A percentile compares a stretch with the other conserved stretches of the same genome.
These are phyloP conservation scores for Dendrobium catenatum DNA, from an alignment of 106 monocot species.

Conservation along the genomic window DNA sequence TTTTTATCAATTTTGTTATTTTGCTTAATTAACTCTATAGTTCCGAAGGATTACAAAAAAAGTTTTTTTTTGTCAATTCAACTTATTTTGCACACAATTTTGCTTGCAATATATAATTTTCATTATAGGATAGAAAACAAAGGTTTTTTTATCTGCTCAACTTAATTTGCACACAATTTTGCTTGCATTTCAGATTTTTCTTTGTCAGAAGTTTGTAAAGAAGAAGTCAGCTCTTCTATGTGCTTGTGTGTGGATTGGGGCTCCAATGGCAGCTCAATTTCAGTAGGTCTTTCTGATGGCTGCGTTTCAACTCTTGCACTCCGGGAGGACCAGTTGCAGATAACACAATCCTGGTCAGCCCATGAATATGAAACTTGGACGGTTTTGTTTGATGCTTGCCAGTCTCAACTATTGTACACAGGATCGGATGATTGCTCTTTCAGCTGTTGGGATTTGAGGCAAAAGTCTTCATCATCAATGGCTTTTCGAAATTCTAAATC, in stretches of 20 bases:
- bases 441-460: conserved; percentile 83
- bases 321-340: conserved; percentile 41
- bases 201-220: conserved; percentile 34
- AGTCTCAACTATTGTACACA: conserved; percentile 58
- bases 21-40: not conserved
- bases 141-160: not conserved
- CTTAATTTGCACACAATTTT: not conserved
- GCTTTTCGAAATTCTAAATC: conserved; percentile 73
- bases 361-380: conserved; percentile 87
- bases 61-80: not conserved
- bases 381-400: conserved; percentile 38
- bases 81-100: not conserved
- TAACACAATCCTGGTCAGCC: conserved; percentile 51
- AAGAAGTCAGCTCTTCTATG: conserved; percentile 65
- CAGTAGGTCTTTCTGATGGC: conserved; percentile 76
- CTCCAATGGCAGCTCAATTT: conserved; percentile 23
- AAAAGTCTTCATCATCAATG: conserved; percentile 21
- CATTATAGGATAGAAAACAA: not conserved
- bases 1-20: too few relatives aligned
- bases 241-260: conserved; percentile 86
- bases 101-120: conserved; percentile 24
- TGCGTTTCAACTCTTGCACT: conserved; percentile 42
- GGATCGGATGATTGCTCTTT: conserved; percentile 86
- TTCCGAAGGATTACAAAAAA: too few relatives aligned
- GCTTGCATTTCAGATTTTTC: conserved; percentile 26